These are phyloP conservation scores for Lactifluus piperatus DNA, from an alignment of 768 basidiomycete genomes.

Conservation along the genomic window DNA sequence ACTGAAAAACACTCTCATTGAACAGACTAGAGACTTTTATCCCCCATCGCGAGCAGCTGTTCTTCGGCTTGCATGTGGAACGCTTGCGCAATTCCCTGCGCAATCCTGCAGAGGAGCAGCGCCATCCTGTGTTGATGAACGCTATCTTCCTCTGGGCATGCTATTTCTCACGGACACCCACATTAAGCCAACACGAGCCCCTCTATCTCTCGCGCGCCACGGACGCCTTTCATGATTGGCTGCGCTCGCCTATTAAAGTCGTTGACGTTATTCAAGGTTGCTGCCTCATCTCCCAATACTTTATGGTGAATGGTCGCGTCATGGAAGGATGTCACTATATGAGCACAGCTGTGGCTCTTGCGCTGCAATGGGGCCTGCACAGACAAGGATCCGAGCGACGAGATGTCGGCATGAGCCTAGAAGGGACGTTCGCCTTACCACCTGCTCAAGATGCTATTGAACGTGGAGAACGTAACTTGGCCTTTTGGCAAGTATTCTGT, in stretches of 20 bases:
- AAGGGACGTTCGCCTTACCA: constrained; percentile 41
- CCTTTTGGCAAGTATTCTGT: constrained; percentile 81
- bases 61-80: constrained; percentile 60
- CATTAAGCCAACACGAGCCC: constrained; percentile 61
- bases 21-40: constrained; percentile 65
- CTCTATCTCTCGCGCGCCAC: constrained; percentile 60
- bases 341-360: constrained; percentile 63
- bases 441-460: constrained; percentile 50
- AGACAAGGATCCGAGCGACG: constrained; percentile 31
- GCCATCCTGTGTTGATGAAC: constrained; percentile 71
- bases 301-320: constrained; percentile 64
- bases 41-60: constrained; percentile 67
- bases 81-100: constrained; percentile 53
- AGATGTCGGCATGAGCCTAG: constrained; percentile 23
- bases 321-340: constrained; percentile 75
- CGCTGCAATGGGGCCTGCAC: constrained; percentile 67
- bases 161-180: constrained; percentile 64
- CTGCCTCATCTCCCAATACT: constrained; percentile 67
- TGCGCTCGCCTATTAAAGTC: constrained; percentile 44
- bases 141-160: constrained; percentile 80
- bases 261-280: constrained; percentile 72
- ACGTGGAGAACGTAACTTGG: constrained; percentile 61
- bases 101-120: constrained; percentile 47
- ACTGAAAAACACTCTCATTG: constrained; percentile 3
- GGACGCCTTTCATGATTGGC: constrained; percentile 52